phyloP scores from a whole-genome alignment of 2,329 filamentous ascomycete genomes.

The Fusarium nelsonii region DNA sequence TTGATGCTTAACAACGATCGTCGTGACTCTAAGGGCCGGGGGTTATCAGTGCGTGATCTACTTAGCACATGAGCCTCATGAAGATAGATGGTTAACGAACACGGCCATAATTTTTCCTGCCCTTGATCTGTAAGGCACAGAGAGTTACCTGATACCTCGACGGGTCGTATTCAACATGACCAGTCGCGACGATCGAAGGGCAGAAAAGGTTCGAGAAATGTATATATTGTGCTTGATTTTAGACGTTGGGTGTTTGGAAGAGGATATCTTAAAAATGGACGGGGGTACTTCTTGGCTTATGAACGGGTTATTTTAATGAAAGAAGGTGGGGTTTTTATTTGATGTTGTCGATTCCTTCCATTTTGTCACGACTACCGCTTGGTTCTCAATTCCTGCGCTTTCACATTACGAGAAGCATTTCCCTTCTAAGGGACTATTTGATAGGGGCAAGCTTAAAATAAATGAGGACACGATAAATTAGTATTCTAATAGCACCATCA shows the following conservation, averaged over 20 bases:
- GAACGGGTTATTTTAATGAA: constrained; percentile 27
- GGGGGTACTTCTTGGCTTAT: constrained; percentile 15
- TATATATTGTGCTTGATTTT: constrained; percentile 1
- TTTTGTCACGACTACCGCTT: background rate
- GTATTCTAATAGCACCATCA: background rate
- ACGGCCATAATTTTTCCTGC: background rate
- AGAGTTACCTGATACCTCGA: background rate
- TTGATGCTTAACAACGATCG: constrained; percentile 89
- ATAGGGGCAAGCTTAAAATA: background rate
- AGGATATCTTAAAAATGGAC: constrained; percentile 8
- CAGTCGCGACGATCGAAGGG: too few species aligned
- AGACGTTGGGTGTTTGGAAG: constrained; percentile 1
- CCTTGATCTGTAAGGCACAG: background rate
- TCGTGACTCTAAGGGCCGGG: constrained; percentile 63
- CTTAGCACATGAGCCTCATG: constrained; percentile 60
- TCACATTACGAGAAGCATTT: background rate
- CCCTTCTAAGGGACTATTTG: background rate
- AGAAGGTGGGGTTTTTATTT: constrained; percentile 25
- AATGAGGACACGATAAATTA: background rate
- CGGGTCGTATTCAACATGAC: background rate
- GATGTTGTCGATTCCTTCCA: background rate
- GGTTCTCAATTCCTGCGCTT: background rate
- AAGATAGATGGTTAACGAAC: constrained; percentile 1
- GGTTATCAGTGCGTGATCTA: constrained; percentile 67
- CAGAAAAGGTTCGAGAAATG: background rate